A percentile compares a stretch with the other conserved stretches of the same genome.
These are phyloP conservation scores for Fusarium praegraminearum DNA, from an alignment of 2,329 filamentous ascomycete species.

Conservation along the genomic window DNA sequence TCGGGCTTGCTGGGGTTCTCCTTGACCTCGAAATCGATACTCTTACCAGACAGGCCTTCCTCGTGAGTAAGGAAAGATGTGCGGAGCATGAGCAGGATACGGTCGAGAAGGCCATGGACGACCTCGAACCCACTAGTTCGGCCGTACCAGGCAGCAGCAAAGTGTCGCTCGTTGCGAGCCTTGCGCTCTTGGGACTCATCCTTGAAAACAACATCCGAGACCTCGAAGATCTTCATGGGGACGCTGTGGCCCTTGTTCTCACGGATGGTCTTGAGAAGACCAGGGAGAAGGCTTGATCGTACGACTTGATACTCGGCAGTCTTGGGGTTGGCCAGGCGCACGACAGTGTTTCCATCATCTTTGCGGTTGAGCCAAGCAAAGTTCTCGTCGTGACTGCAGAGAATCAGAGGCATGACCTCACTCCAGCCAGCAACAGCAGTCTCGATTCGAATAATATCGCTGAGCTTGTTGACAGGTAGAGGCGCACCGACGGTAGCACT, in stretches of 20 bases:
- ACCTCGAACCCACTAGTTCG: constrained; percentile 95
- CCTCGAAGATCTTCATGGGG: constrained; percentile 93
- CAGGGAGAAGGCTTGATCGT: constrained; percentile 85
- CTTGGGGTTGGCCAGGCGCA: constrained; percentile 92
- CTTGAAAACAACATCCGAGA: constrained; percentile 92
- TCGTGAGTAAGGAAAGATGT: constrained; percentile 82
- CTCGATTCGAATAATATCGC: constrained; percentile 89
- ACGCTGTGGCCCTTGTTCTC: constrained; percentile 92
- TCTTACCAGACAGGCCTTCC: constrained; percentile 70
- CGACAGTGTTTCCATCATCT: constrained; percentile 85
- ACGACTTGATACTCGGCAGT: constrained; percentile 94
- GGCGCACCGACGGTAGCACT: constrained; percentile 88
- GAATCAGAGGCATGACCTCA: constrained; percentile 94
- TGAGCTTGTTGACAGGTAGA: constrained; percentile 91
- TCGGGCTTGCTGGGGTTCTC: constrained; percentile 70
- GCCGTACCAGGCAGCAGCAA: constrained; percentile 95
- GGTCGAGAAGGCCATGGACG: constrained; percentile 93
- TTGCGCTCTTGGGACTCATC: constrained; percentile 84
- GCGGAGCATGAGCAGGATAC: constrained; percentile 91
- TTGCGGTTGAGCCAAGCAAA: constrained; percentile 93
- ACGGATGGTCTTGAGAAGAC: constrained; percentile 90
- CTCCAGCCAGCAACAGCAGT: constrained; percentile 95
- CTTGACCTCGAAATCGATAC: constrained; percentile 64
- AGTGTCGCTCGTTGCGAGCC: constrained; percentile 92
- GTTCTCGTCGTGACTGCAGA: constrained; percentile 98